phyloP scores from a whole-genome alignment of 495 filamentous ascomycete species.

The Aspergillus incahuasiensis region DNA sequence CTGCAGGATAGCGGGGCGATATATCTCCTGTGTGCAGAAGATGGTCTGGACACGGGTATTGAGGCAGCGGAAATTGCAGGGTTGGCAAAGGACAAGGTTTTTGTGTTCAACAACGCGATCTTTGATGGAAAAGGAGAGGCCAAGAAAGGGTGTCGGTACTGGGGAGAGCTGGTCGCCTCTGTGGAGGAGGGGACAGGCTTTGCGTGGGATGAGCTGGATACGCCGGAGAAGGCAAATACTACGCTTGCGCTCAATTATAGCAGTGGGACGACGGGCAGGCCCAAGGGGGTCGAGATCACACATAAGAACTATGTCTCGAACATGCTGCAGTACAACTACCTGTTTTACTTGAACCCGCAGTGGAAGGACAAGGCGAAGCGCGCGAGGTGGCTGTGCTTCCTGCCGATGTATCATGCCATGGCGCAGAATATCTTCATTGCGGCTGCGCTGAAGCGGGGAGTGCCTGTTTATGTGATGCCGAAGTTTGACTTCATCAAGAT shows the following conservation, averaged over 20 bases:
- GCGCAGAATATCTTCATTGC: constrained; percentile 49
- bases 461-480: constrained; percentile 66
- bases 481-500: constrained; percentile 70
- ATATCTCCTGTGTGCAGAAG: constrained; percentile 56
- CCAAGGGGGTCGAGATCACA: constrained; percentile 78
- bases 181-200: constrained; percentile 40
- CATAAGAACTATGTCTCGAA: constrained; percentile 72
- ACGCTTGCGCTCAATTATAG: constrained; percentile 65
- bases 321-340: constrained; percentile 50
- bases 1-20: constrained; percentile 63
- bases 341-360: constrained; percentile 44
- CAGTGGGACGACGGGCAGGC: constrained; percentile 74
- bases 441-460: constrained; percentile 28
- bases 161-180: constrained; percentile 44
- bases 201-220: constrained; percentile 38
- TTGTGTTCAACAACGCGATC: constrained; percentile 45
- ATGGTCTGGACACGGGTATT: constrained; percentile 39
- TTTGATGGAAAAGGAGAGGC: constrained; percentile 36
- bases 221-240: constrained; percentile 32
- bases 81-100: constrained; percentile 36
- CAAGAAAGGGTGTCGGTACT: constrained; percentile 43
- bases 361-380: constrained; percentile 31
- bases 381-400: constrained; percentile 50
- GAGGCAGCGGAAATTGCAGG: constrained; percentile 41
- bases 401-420: constrained; percentile 73